Conservation (phyloP, 768 basidiomycete genomes). For the Leccinum pellstonianum region DNA sequence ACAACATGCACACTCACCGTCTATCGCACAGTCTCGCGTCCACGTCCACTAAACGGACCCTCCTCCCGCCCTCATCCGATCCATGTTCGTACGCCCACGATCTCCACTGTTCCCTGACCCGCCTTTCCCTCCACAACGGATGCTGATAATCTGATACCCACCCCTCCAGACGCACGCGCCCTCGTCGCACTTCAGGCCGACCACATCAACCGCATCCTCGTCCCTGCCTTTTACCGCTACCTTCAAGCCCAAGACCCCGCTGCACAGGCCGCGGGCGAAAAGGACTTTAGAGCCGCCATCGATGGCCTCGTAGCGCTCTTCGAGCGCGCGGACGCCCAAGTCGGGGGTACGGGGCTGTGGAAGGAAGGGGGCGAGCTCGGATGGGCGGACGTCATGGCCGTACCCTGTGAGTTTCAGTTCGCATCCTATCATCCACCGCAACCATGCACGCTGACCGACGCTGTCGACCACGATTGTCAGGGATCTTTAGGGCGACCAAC, state of each 20-base stretch:
- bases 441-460: neutral
- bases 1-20: neutral
- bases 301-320: constrained; percentile 52
- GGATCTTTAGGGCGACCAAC: constrained; percentile 65
- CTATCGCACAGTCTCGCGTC: constrained; percentile 51
- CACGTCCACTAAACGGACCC: constrained; percentile 45
- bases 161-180: constrained; percentile 58
- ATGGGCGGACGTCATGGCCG: constrained; percentile 66
- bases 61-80: constrained; percentile 56
- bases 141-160: neutral
- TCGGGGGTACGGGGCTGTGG: constrained; percentile 59
- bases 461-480: constrained; percentile 32
- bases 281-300: constrained; percentile 54
- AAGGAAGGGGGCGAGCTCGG: constrained; percentile 54
- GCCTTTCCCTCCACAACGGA: neutral
- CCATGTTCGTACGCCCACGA: constrained; percentile 47
- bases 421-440: neutral
- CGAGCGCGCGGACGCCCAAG: constrained; percentile 47
- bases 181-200: constrained; percentile 68
- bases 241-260: constrained; percentile 63
- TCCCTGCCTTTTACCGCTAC: constrained; percentile 74
- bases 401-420: constrained; percentile 52
- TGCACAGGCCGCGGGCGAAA: constrained; percentile 50
- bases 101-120: neutral
- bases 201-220: constrained; percentile 58